Evolutionary conservation across 192 early-diverging fungal species (phyloP).

Genomic region (Funneliformis mosseae): DNA sequence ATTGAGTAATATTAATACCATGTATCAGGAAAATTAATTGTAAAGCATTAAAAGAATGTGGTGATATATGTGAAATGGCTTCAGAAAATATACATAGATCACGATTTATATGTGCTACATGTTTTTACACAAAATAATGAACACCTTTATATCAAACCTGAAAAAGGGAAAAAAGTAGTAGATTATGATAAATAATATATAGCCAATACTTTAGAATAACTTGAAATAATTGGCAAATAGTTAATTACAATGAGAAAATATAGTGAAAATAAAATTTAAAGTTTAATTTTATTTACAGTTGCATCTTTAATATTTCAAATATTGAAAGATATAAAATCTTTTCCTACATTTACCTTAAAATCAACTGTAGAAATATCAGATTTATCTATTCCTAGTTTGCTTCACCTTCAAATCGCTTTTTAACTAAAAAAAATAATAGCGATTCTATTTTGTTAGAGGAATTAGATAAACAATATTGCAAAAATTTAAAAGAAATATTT

Average conservation of each 20-base stretch:
- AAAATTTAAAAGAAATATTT: neutral
- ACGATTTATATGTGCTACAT: neutral
- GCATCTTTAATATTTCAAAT: neutral
- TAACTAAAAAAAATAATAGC: neutral
- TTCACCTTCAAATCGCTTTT: neutral
- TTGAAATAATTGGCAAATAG: neutral
- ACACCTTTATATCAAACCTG: neutral
- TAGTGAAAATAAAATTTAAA: neutral
- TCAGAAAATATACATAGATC: neutral
- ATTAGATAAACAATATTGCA: neutral
- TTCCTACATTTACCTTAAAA: neutral
- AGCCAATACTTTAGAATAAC: neutral
- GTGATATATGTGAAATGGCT: neutral
- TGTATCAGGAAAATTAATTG: neutral
- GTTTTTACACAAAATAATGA: neutral
- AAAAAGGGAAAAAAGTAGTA: neutral
- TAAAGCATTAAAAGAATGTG: neutral
- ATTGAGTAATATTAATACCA: neutral
- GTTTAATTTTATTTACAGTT: slow-evolving; percentile 11
- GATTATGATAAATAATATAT: neutral
- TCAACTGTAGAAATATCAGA: neutral
- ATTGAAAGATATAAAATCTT: neutral
- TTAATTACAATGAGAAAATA: neutral
- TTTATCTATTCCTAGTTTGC: neutral
- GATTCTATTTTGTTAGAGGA: neutral